A percentile compares a stretch with the other conserved stretches of the same genome.
phyloP scores from a whole-genome alignment of 441 rosid genomes.

The Dalechampia spathulata region DNA sequence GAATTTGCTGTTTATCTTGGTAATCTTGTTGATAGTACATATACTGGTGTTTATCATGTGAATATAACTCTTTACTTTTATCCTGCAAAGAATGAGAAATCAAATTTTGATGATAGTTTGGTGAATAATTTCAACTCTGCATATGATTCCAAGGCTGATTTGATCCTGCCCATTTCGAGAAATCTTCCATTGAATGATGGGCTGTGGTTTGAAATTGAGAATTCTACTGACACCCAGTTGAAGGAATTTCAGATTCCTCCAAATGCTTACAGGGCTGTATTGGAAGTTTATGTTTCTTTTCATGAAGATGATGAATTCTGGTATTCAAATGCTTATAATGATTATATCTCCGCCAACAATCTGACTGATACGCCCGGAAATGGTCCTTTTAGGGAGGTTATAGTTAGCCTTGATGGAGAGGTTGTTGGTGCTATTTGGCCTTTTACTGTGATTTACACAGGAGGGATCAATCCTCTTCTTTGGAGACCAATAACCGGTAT shows the following conservation, averaged over 20 bases:
- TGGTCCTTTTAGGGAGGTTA: slow-evolving; percentile 90
- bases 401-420: slow-evolving; percentile 56
- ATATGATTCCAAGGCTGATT: slow-evolving; percentile 45
- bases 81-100: slow-evolving; percentile 28
- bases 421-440: slow-evolving; percentile 80
- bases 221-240: slow-evolving; percentile 27
- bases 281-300: slow-evolving; percentile 85
- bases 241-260: slow-evolving; percentile 52
- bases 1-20: slow-evolving; percentile 59
- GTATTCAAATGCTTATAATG: slow-evolving; percentile 64
- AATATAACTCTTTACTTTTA: slow-evolving; percentile 56
- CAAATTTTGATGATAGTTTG: not conserved
- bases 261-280: slow-evolving; percentile 79
- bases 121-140: slow-evolving; percentile 18
- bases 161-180: slow-evolving; percentile 77
- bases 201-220: slow-evolving; percentile 73
- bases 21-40: slow-evolving; percentile 52
- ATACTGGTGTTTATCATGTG: slow-evolving; percentile 82
- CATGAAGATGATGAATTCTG: slow-evolving; percentile 92
- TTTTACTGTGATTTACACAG: slow-evolving; percentile 83
- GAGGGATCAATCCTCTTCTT: slow-evolving; percentile 70
- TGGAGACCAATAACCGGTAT: slow-evolving; percentile 81
- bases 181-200: slow-evolving; percentile 59
- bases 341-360: slow-evolving; percentile 55
- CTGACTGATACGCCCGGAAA: slow-evolving; percentile 48